Conservation (phyloP, 1,139 yeast genomes). For the Candida pseudoviswanathii region DNA sequence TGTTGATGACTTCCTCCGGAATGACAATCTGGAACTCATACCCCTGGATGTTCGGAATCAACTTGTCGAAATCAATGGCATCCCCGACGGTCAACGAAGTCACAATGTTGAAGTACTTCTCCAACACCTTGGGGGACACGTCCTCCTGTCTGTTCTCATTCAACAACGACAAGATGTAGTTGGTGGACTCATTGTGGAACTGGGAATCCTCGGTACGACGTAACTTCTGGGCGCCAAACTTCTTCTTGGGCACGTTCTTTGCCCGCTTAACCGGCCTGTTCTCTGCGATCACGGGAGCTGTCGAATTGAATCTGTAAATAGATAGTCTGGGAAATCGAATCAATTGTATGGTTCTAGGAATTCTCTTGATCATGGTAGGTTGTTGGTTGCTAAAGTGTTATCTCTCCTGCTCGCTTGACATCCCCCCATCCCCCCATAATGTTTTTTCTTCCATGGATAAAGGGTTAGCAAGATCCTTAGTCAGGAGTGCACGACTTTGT, state of each 20-base stretch:
- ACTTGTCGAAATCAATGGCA: conserved; percentile 55
- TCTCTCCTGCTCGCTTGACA: neutral
- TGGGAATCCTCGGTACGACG: conserved; percentile 30
- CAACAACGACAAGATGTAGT: conserved; percentile 29
- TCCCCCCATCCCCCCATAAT: no score
- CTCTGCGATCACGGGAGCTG: neutral
- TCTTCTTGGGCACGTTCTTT: conserved; percentile 21
- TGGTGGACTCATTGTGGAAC: conserved; percentile 24
- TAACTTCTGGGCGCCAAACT: conserved; percentile 28
- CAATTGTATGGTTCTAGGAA: neutral
- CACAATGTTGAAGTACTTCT: conserved; percentile 31
- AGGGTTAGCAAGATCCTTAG: neutral
- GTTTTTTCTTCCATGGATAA: conserved; percentile 1
- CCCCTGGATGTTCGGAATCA: conserved; percentile 32
- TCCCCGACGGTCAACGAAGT: conserved; percentile 76
- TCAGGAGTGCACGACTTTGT: neutral
- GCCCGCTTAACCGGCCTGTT: conserved; percentile 5
- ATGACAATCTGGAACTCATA: conserved; percentile 48
- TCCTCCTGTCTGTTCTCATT: conserved; percentile 23
- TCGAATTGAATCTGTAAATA: neutral
- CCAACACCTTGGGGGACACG: conserved; percentile 25
- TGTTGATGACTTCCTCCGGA: conserved; percentile 68
- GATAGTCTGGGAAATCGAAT: neutral
- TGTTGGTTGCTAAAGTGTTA: neutral
- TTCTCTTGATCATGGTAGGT: neutral